Conservation (phyloP, 768 basidiomycete genomes). For the Omphalotus guepiniiformis region DNA sequence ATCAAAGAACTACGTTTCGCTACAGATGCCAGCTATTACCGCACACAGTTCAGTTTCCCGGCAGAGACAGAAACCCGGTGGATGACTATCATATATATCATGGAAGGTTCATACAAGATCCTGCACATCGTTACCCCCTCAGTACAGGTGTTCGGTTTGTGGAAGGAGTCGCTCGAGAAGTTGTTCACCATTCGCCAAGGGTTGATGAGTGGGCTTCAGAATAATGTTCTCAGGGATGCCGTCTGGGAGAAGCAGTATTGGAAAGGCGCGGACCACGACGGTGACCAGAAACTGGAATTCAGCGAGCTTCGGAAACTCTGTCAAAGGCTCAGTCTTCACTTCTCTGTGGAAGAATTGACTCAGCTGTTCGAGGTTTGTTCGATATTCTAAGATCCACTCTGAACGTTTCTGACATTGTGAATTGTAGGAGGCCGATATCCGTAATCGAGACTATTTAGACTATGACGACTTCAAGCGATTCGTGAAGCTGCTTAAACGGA, state of each 20-base stretch:
- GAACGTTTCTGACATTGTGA: not conserved
- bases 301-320: slow-evolving; percentile 72
- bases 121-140: slow-evolving; percentile 79
- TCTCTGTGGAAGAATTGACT: slow-evolving; percentile 47
- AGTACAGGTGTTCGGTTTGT: slow-evolving; percentile 39
- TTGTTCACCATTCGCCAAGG: slow-evolving; percentile 63
- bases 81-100: slow-evolving; percentile 83
- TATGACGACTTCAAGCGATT: slow-evolving; percentile 79
- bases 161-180: slow-evolving; percentile 57
- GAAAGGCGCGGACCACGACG: slow-evolving; percentile 63
- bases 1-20: slow-evolving; percentile 86
- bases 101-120: slow-evolving; percentile 76
- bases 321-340: slow-evolving; percentile 62
- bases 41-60: slow-evolving; percentile 63
- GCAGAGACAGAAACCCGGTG: slow-evolving; percentile 64
- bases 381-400: not conserved
- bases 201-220: slow-evolving; percentile 64
- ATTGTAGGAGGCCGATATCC: slow-evolving; percentile 60
- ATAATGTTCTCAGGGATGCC: slow-evolving; percentile 56
- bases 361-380: slow-evolving; percentile 52
- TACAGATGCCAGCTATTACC: slow-evolving; percentile 32
- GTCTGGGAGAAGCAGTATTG: slow-evolving; percentile 80
- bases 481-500: slow-evolving; percentile 76
- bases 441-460: slow-evolving; percentile 57
- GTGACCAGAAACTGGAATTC: slow-evolving; percentile 62